These are phyloP conservation scores for Phytopythium litorale DNA, from an alignment of 352 stramenopile genomes.

Conservation along the genomic window DNA sequence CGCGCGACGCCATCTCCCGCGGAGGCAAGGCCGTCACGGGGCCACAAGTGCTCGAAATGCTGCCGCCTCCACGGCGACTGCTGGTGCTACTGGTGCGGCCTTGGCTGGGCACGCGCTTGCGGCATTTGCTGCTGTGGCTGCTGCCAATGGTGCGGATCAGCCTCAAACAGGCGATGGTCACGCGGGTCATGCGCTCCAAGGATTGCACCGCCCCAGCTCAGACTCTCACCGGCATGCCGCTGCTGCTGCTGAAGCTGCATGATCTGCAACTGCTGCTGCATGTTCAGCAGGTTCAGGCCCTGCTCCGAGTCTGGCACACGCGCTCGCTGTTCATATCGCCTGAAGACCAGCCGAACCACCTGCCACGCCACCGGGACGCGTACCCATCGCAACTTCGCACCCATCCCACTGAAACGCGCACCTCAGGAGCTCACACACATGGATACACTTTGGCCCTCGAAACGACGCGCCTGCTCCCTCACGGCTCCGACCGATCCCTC, in stretches of 20 bases:
- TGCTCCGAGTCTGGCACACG: constrained; percentile 55
- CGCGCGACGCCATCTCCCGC: constrained; percentile 39
- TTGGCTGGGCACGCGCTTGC: constrained; percentile 16
- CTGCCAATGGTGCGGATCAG: constrained; percentile 12
- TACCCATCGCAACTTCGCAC: too few species aligned
- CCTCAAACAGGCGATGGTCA: neutral
- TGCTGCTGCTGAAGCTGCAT: constrained; percentile 73
- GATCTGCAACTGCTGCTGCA: constrained; percentile 85
- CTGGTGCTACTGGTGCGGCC: too few species aligned
- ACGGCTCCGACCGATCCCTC: neutral
- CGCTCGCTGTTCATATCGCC: too few species aligned
- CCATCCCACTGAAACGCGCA: too few species aligned
- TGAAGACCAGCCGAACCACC: too few species aligned
- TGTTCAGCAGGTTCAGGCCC: constrained; percentile 81
- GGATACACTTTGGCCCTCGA: neutral
- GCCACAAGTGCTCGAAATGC: neutral
- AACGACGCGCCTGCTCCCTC: neutral
- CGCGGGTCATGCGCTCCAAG: neutral
- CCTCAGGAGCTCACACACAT: neutral
- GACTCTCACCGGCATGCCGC: constrained; percentile 4
- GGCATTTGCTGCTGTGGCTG: constrained; percentile 30
- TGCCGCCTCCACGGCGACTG: neutral
- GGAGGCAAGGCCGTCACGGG: constrained; percentile 17
- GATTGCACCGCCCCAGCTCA: neutral
- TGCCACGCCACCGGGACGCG: too few species aligned